Evolutionary conservation across 164 flowering plant species (phyloP).

Genomic region (grape (Vitis vinifera)): DNA sequence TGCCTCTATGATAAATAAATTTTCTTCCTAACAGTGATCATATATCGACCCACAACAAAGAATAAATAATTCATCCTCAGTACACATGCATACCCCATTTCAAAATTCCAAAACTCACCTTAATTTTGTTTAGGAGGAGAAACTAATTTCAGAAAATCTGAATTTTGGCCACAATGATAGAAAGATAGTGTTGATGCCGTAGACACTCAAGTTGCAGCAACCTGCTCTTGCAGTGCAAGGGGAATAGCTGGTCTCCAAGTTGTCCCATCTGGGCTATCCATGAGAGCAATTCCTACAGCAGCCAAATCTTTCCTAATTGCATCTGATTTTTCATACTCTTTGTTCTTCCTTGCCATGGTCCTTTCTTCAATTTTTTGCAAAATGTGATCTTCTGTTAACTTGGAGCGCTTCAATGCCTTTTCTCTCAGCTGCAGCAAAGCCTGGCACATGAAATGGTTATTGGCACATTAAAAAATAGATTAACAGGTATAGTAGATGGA

Average conservation of each 20-base stretch:
- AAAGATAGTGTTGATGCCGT: background rate
- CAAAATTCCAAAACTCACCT: too few species aligned
- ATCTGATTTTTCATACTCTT: conserved; percentile 83
- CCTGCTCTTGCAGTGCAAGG: conserved; percentile 57
- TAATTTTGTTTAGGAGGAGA: too few species aligned
- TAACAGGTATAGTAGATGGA: background rate
- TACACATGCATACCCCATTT: too few species aligned
- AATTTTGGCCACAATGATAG: too few species aligned
- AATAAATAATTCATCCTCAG: too few species aligned
- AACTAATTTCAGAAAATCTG: too few species aligned
- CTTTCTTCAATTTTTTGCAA: conserved; percentile 73
- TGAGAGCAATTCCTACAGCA: conserved; percentile 76
- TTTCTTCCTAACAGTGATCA: too few species aligned
- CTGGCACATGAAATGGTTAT: conserved; percentile 32
- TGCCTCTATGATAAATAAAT: too few species aligned
- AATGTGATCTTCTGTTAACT: conserved; percentile 68
- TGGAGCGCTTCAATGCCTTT: conserved; percentile 82
- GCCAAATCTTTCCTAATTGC: conserved; percentile 75
- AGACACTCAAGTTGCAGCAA: conserved; percentile 29
- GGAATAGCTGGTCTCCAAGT: conserved; percentile 95
- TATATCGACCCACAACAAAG: too few species aligned
- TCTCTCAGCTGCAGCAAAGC: conserved; percentile 70
- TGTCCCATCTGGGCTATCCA: conserved; percentile 91
- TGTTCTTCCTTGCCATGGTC: conserved; percentile 64
- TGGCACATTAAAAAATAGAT: background rate